Evolutionary conservation across 768 basidiomycete genomes (phyloP).

Genomic region (Lactifluus echinatus): DNA sequence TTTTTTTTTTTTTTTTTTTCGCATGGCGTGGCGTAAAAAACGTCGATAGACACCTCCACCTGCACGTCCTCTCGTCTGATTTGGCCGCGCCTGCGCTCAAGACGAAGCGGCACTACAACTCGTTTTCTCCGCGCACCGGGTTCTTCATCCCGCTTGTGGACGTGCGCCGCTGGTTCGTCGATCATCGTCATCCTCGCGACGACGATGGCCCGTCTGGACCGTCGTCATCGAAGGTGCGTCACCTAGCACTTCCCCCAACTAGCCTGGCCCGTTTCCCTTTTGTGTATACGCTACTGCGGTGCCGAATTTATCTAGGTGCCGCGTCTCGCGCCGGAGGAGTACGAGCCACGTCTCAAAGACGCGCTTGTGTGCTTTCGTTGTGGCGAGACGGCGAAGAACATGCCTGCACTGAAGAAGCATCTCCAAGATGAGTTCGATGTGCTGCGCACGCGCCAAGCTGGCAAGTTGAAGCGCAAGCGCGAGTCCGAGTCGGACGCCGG

Average conservation of each 20-base stretch:
- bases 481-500: neutral
- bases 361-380: slow-evolving; percentile 66
- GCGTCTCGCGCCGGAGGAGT: slow-evolving; percentile 40
- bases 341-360: slow-evolving; percentile 61
- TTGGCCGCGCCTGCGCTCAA: slow-evolving; percentile 63
- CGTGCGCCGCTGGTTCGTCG: slow-evolving; percentile 66
- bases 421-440: slow-evolving; percentile 63
- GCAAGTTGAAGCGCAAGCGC: slow-evolving; percentile 14
- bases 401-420: slow-evolving; percentile 68
- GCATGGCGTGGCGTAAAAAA: too few relatives aligned
- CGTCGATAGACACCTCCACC: slow-evolving; percentile 79
- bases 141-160: slow-evolving; percentile 76
- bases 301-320: slow-evolving; percentile 36
- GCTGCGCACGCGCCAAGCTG: slow-evolving; percentile 4
- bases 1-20: too few relatives aligned
- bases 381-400: slow-evolving; percentile 50
- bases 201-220: slow-evolving; percentile 19
- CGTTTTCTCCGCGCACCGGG: slow-evolving; percentile 75
- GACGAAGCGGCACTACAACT: slow-evolving; percentile 86
- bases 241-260: too few relatives aligned
- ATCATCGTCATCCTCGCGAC: neutral
- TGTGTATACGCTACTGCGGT: neutral
- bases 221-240: too few relatives aligned
- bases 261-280: too few relatives aligned
- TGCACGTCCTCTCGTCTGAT: slow-evolving; percentile 82